These are phyloP conservation scores for Alternaria sp. DNA, from an alignment of 2,329 filamentous ascomycete genomes.

Conservation along the genomic window DNA sequence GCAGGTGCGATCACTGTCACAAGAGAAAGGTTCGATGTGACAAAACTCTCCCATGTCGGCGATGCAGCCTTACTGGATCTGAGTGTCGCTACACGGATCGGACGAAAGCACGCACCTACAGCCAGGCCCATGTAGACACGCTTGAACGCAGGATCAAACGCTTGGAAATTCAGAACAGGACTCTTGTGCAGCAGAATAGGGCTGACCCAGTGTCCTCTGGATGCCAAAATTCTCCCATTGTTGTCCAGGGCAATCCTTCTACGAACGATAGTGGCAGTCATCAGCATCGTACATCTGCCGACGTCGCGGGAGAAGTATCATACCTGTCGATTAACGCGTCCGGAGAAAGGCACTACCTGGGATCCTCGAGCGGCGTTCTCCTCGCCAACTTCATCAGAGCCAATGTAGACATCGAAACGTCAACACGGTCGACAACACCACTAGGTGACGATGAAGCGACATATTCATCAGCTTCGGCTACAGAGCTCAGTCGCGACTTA, in stretches of 20 bases:
- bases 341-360: constrained; percentile 2
- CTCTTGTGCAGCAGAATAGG: not conserved
- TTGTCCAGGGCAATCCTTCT: not conserved
- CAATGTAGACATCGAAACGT: not conserved
- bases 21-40: constrained; percentile 1
- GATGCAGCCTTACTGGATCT: constrained; percentile 1
- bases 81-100: constrained; percentile 2
- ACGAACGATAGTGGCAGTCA: not conserved
- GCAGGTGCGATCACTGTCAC: constrained; percentile 6
- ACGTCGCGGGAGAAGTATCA: not conserved
- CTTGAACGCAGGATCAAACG: not conserved
- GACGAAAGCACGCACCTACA: constrained; percentile 2
- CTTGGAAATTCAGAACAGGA: not conserved
- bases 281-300: constrained; percentile 1
- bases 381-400: constrained; percentile 4
- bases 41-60: not conserved
- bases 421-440: not conserved
- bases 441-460: not conserved
- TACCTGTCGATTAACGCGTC: constrained; percentile 1
- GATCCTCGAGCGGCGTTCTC: not conserved
- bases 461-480: not conserved
- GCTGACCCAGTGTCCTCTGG: not conserved
- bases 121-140: constrained; percentile 2
- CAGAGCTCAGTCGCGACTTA: not conserved
- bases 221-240: not conserved